These are phyloP conservation scores for Monosporascus sp. DNA, from an alignment of 2,329 filamentous ascomycete species.

Conservation along the genomic window DNA sequence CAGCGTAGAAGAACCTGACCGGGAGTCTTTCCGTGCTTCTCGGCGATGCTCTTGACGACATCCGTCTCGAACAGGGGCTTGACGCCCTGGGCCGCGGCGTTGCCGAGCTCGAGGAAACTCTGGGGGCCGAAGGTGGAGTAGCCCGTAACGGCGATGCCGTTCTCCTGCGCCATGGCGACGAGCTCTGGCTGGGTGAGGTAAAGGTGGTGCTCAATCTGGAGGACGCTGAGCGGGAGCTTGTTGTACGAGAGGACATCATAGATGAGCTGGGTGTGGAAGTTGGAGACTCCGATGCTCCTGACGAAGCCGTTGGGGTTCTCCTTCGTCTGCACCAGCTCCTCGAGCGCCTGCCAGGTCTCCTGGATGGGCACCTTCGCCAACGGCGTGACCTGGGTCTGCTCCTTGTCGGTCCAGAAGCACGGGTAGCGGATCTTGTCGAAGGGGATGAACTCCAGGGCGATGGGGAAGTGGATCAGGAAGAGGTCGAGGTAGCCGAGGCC, in stretches of 20 bases:
- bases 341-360: constrained; percentile 79
- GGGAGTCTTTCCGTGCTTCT: constrained; percentile 52
- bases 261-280: constrained; percentile 72
- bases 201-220: constrained; percentile 88
- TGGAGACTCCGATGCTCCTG: constrained; percentile 73
- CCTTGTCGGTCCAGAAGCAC: constrained; percentile 36
- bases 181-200: constrained; percentile 58
- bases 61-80: constrained; percentile 28
- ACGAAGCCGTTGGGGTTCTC: constrained; percentile 55
- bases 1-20: constrained; percentile 62
- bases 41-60: constrained; percentile 47
- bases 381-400: constrained; percentile 39
- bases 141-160: constrained; percentile 54
- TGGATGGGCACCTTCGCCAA: constrained; percentile 64
- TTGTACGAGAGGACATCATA: constrained; percentile 78
- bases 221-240: constrained; percentile 65
- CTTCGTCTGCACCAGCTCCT: constrained; percentile 59
- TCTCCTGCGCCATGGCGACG: constrained; percentile 49
- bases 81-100: constrained; percentile 17
- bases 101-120: constrained; percentile 27
- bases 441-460: constrained; percentile 38
- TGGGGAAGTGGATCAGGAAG: constrained; percentile 62
- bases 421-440: constrained; percentile 35
- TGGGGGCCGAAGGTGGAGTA: constrained; percentile 61
- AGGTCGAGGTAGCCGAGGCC: constrained; percentile 64